Conservation (phyloP, 768 basidiomycete species). For the Ramaria sp. region DNA sequence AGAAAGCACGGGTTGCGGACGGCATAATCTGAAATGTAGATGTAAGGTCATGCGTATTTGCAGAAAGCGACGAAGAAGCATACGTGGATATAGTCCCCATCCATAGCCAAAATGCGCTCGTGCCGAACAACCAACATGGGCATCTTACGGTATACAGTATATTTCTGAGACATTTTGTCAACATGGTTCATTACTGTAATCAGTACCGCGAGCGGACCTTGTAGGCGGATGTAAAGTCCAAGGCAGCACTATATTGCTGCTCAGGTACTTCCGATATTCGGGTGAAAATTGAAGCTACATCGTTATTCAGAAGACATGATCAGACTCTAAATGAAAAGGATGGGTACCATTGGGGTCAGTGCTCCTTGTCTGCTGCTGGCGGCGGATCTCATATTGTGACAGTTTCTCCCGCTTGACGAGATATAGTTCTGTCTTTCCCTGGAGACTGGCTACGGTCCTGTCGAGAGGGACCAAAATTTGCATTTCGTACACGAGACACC, state of each 20-base stretch:
- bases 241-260: slow-evolving; percentile 35
- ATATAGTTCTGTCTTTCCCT: slow-evolving; percentile 74
- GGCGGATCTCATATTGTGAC: slow-evolving; percentile 57
- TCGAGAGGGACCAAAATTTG: slow-evolving; percentile 84
- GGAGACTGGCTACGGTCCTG: slow-evolving; percentile 90
- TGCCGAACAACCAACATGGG: slow-evolving; percentile 89
- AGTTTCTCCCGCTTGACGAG: slow-evolving; percentile 74
- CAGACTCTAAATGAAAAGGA: background rate
- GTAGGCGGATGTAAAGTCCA: slow-evolving; percentile 79
- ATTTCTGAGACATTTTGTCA: slow-evolving; percentile 47
- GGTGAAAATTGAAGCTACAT: slow-evolving; percentile 85
- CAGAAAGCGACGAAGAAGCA: slow-evolving; percentile 15
- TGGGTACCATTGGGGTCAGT: slow-evolving; percentile 82
- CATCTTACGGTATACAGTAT: slow-evolving; percentile 85
- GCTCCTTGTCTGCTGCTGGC: slow-evolving; percentile 56
- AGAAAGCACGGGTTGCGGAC: slow-evolving; percentile 65
- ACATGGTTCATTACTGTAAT: background rate
- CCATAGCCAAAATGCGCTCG: slow-evolving; percentile 85
- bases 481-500: slow-evolving; percentile 60
- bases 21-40: slow-evolving; percentile 65
- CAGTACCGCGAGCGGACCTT: slow-evolving; percentile 41
- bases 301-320: background rate
- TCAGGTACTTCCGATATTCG: slow-evolving; percentile 61
- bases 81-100: slow-evolving; percentile 89
- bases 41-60: slow-evolving; percentile 10